These are phyloP conservation scores for Dothidotthia symphoricarpi DNA, from an alignment of 2,329 filamentous ascomycete species.

Conservation along the genomic window DNA sequence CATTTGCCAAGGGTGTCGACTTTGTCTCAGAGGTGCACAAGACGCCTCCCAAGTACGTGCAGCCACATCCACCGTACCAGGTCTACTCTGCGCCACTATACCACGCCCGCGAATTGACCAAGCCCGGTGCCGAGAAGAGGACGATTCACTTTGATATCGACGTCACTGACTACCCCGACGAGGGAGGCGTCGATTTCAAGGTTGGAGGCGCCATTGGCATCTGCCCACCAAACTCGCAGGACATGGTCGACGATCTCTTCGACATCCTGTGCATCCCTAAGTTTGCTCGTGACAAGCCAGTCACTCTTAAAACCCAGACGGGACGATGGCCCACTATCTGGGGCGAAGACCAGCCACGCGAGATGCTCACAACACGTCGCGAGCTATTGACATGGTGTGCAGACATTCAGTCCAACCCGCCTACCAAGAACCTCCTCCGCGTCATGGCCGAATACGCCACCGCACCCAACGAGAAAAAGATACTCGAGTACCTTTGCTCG, in stretches of 20 bases:
- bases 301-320: conserved; percentile 72
- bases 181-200: conserved; percentile 85
- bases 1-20: conserved; percentile 50
- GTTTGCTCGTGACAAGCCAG: conserved; percentile 78
- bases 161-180: conserved; percentile 87
- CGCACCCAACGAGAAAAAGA: conserved; percentile 80
- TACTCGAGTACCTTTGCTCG: conserved; percentile 80
- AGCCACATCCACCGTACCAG: conserved; percentile 89
- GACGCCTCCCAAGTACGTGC: conserved; percentile 84
- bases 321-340: conserved; percentile 97
- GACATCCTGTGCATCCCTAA: conserved; percentile 78
- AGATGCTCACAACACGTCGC: conserved; percentile 84
- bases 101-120: conserved; percentile 81
- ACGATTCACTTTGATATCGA: conserved; percentile 98
- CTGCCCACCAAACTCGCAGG: conserved; percentile 78
- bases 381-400: conserved; percentile 95
- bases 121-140: conserved; percentile 85
- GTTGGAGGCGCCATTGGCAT: conserved; percentile 95
- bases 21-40: conserved; percentile 47
- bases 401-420: conserved; percentile 88
- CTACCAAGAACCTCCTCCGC: conserved; percentile 82
- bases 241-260: conserved; percentile 78
- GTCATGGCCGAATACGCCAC: conserved; percentile 81
- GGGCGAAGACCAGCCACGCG: conserved; percentile 82
- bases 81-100: conserved; percentile 89